phyloP scores from a whole-genome alignment of 192 early-diverging fungal genomes.

The Entrophospora sp. region DNA sequence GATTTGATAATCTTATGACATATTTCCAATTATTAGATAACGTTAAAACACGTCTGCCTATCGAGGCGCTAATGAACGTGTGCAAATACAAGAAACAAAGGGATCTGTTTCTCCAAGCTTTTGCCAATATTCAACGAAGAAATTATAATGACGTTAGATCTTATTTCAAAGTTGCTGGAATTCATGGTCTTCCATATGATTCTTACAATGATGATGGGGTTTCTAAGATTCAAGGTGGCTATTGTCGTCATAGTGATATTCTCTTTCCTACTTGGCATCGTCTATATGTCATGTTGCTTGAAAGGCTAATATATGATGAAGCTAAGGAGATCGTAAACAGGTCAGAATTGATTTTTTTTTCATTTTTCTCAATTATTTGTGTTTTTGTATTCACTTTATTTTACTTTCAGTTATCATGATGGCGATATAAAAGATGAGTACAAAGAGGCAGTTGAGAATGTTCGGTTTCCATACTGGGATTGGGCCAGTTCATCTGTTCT shows the following conservation, averaged over 20 bases:
- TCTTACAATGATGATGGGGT: background rate
- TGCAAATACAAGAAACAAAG: background rate
- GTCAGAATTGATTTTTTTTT: background rate
- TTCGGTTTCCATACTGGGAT: constrained; percentile 17
- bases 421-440: background rate
- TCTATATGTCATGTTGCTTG: constrained; percentile 6
- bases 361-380: background rate
- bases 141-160: background rate
- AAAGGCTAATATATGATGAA: background rate
- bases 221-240: constrained; percentile 13
- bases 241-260: constrained; percentile 14
- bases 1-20: no score
- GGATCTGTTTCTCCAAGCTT: background rate
- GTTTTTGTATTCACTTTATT: background rate
- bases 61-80: background rate
- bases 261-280: constrained; percentile 20
- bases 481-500: constrained; percentile 8
- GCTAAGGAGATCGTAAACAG: background rate
- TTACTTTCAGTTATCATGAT: background rate
- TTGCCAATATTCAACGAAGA: background rate
- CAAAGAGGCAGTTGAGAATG: background rate
- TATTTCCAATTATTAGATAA: no score
- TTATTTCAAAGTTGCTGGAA: constrained; percentile 5
- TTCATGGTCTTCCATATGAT: background rate
- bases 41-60: background rate